Conservation (phyloP, 805 yeast genomes). For the Nakazawaea siamensis region DNA sequence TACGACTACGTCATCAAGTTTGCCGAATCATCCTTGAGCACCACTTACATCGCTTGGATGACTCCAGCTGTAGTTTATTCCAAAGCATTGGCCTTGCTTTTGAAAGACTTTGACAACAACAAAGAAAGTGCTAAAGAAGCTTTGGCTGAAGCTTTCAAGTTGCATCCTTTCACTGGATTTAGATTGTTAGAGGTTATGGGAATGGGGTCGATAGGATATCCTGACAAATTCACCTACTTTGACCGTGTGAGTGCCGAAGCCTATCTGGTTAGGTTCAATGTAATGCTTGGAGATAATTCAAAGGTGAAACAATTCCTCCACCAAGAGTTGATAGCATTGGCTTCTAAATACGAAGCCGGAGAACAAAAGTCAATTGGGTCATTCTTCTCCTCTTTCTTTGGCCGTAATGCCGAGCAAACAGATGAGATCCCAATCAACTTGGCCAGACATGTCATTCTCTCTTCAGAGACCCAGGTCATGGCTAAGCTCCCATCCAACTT, state of each 20-base stretch:
- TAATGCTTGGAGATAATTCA: constrained; percentile 38
- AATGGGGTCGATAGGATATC: constrained; percentile 17
- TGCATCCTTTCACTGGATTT: constrained; percentile 51
- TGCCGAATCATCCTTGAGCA: constrained; percentile 45
- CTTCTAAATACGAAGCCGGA: neutral
- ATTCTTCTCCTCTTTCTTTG: constrained; percentile 10
- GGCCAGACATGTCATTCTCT: constrained; percentile 57
- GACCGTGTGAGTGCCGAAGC: constrained; percentile 42
- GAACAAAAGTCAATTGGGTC: no score
- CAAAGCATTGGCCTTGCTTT: constrained; percentile 49
- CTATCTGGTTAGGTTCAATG: constrained; percentile 47
- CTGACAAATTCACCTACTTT: constrained; percentile 21
- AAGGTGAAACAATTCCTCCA: constrained; percentile 38
- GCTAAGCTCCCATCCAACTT: constrained; percentile 55
- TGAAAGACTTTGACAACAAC: constrained; percentile 21
- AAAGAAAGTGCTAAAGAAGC: constrained; percentile 35
- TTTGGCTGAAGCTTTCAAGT: constrained; percentile 40
- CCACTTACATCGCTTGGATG: constrained; percentile 55
- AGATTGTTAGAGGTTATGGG: constrained; percentile 42
- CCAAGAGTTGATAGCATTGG: constrained; percentile 24
- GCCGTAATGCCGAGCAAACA: neutral
- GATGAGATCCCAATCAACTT: constrained; percentile 50
- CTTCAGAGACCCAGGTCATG: constrained; percentile 66
- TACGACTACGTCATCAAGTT: constrained; percentile 53
- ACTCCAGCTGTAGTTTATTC: constrained; percentile 71